Evolutionary conservation across 169 alveolate species (phyloP), one percentile per base, ranked within the genome.

Genomic region (Eimeria necatrix): DNA sequence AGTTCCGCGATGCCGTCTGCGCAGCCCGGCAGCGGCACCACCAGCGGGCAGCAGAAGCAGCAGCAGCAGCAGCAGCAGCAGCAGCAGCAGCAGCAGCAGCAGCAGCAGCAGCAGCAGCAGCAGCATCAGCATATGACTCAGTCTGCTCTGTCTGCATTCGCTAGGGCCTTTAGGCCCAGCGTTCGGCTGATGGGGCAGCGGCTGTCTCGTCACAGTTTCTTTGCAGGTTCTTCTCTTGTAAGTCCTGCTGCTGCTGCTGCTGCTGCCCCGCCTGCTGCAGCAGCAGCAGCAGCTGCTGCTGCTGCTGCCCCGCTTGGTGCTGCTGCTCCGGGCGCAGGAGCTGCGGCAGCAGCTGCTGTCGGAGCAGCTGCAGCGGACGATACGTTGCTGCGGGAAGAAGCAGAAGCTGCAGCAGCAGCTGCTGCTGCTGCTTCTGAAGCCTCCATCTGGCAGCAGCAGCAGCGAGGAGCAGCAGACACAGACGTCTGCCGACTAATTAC

Each of bases 371-470:
- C 32, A 46, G 86, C 3, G 12, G 60, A 8, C 56, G 60, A 4
- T 6, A 10, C 26, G 3, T 16, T 46, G 53, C 6, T 18, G 53
- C 5, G 26, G 53, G 26, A 26, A 32, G 60, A 7, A 8, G 60
- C 20, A 5, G 61, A 32, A 4, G 60, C 60, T 32, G 49, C 86
- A 32, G 86, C 86, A 32, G 61, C 86, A 4, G 86, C 86, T 9
- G 61, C 86, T 48, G 86, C 60, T 76, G 86, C 86, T 76, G 86
- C 86, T 41, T 64, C 76, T 64, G 76, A 64, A n/a, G 76, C 76
- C 56, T 76, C 61, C 6, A 46, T 76, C 22, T 76, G 86, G 86
- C 86, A 76, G 86, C 86, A 76, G 86, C 86, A 76, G 60, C 86
- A 48, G 64, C 56, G 86, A 4, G 86, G 8, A 18, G 24, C 32